These are phyloP conservation scores for Phytopythium kandeliae DNA, from an alignment of 352 stramenopile species.

Conservation along the genomic window DNA sequence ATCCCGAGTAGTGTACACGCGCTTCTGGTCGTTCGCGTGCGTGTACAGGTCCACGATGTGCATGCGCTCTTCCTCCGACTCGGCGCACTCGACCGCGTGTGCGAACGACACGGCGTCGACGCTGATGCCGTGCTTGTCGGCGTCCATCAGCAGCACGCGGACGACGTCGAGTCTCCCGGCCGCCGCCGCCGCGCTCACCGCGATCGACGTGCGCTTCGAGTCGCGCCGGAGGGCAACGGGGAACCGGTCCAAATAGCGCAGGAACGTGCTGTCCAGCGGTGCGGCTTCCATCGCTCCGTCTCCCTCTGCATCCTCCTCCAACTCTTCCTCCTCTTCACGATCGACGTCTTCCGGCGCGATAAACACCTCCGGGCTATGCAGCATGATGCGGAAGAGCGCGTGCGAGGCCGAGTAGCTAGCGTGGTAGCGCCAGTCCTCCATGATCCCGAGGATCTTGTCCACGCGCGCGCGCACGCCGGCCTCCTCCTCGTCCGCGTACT, in stretches of 20 bases:
- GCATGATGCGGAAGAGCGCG: slow-evolving; percentile 52
- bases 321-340: neutral
- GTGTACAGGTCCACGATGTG: slow-evolving; percentile 55
- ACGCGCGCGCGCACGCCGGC: slow-evolving; percentile 26
- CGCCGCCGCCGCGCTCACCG: slow-evolving; percentile 44
- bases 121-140: slow-evolving; percentile 25
- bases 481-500: slow-evolving; percentile 26
- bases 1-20: slow-evolving; percentile 45
- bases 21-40: slow-evolving; percentile 40
- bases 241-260: slow-evolving; percentile 46
- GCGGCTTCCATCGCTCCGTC: slow-evolving; percentile 1
- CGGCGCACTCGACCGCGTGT: slow-evolving; percentile 45
- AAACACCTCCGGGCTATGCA: slow-evolving; percentile 43
- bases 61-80: slow-evolving; percentile 33
- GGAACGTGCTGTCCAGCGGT: slow-evolving; percentile 27
- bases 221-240: slow-evolving; percentile 30
- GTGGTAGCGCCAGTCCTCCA: slow-evolving; percentile 29
- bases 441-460: slow-evolving; percentile 32
- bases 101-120: slow-evolving; percentile 64
- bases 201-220: slow-evolving; percentile 50
- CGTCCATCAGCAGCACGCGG: slow-evolving; percentile 37
- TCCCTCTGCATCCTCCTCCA: neutral
- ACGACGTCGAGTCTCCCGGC: slow-evolving; percentile 25
- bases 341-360: neutral
- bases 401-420: slow-evolving; percentile 64